phyloP scores from a whole-genome alignment of 345 rosid species.

The Cardiospermum halicacabum region DNA sequence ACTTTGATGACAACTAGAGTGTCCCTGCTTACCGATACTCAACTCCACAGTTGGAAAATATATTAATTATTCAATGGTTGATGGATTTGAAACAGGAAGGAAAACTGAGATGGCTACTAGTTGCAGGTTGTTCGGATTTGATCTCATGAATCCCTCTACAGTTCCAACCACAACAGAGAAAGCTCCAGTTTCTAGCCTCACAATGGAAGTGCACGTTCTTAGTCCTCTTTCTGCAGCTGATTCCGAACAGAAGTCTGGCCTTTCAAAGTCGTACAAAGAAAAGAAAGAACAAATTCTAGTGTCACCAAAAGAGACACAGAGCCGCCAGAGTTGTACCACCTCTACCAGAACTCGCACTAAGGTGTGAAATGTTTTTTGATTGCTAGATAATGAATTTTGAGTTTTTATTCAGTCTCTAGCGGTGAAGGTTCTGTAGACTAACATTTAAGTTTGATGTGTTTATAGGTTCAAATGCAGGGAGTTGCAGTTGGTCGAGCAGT shows the following conservation, averaged over 20 bases:
- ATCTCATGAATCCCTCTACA: constrained; percentile 45
- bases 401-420: not conserved
- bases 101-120: constrained; percentile 40
- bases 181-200: constrained; percentile 29
- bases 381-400: not conserved
- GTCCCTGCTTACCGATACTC: constrained; percentile 40
- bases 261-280: constrained; percentile 47
- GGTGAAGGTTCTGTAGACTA: not conserved
- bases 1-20: constrained; percentile 49
- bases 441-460: constrained; percentile 10
- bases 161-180: constrained; percentile 30
- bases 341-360: constrained; percentile 74
- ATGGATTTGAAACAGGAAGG: constrained; percentile 38
- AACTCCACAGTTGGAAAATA: constrained; percentile 29
- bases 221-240: constrained; percentile 30
- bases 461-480: constrained; percentile 92
- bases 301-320: constrained; percentile 56
- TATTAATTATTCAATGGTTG: constrained; percentile 34
- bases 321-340: constrained; percentile 42
- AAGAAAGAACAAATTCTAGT: constrained; percentile 46
- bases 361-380: constrained; percentile 27
- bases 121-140: constrained; percentile 76
- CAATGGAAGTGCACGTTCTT: constrained; percentile 26
- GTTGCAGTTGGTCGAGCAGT: constrained; percentile 88
- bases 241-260: constrained; percentile 49